Evolutionary conservation across 176 grass and related monocot genomes (phyloP).

Genomic region (Guadua angustifolia): DNA sequence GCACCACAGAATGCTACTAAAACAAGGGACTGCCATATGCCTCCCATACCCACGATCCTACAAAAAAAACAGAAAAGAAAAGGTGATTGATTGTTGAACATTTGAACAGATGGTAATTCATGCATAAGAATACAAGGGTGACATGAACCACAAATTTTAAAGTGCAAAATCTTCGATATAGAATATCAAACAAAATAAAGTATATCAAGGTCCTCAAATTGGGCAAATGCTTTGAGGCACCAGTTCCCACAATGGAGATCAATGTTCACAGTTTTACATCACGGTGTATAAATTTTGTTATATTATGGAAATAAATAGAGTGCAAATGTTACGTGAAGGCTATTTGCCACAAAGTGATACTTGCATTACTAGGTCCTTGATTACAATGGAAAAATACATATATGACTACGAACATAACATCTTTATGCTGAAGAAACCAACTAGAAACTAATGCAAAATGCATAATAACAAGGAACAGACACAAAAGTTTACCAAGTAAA

Average conservation of each 20-base stretch:
- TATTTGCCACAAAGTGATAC: neutral
- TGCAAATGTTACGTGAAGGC: conserved; percentile 17
- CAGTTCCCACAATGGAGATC: neutral
- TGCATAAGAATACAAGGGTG: conserved; percentile 8
- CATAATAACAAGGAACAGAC: neutral
- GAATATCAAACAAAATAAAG: conserved; percentile 15
- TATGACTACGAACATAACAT: neutral
- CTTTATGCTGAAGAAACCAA: neutral
- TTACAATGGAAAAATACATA: conserved; percentile 1
- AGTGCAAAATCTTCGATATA: neutral
- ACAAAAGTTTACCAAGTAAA: conserved; percentile 72
- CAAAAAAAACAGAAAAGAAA: conserved; percentile 35
- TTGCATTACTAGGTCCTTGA: neutral
- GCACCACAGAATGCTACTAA: conserved; percentile 69
- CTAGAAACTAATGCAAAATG: neutral
- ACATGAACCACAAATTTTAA: conserved; percentile 6
- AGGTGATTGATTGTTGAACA: neutral
- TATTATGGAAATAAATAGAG: conserved; percentile 15
- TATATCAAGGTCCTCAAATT: conserved; percentile 10
- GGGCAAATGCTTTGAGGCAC: neutral
- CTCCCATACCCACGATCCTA: conserved; percentile 98
- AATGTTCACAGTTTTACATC: neutral
- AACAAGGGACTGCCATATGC: conserved; percentile 77
- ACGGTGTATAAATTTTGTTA: neutral
- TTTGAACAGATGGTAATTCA: neutral